Evolutionary conservation across 2,329 filamentous ascomycete species (phyloP), one percentile per base, ranked within the genome.

Genomic region (Coniella vitis): DNA sequence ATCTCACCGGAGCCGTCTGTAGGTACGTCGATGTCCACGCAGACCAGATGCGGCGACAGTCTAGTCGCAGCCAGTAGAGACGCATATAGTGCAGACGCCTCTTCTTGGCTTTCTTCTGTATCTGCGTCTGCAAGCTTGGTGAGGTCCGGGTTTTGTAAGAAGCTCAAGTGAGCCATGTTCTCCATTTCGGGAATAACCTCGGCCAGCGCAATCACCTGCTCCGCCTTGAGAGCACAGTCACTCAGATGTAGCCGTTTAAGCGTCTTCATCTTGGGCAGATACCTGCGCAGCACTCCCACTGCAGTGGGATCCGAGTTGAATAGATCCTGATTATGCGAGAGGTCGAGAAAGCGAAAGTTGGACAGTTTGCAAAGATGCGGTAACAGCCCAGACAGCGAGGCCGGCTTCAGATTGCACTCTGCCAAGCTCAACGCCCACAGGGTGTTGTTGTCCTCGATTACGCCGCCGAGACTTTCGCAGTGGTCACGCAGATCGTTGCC

Each of bases 41-140:
- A 91, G 25, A 97, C 83, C 29, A 98, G 77, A 13, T 85, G 87
- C 44, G 81, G 79, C 1, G 90, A 95, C 0, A 96, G 79, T 46
- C 90, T 82, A 1, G 89, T 85, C 0, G 91, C 91, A 4, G 90
- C 87, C 69, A 95, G 84, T 17, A 97, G 75, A 2, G 90, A 95
- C 1, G 93, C 90, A 63, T 95, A 97, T 7, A 97, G 69, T 1
- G 93, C 93, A 58, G 88, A 95, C 1, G 93, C 91, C 66, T 97
- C 91, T 67, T 97, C 91, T 64, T 96, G 89, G 1, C 75, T 77
- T 49, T 83, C 83, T 58, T 93, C 88, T 5, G 87, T 87, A 44
- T 76, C 86, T 0, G 89, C 86, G 52, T 81, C 78, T 4, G 89
- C 84, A 20, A 95, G 75, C 40, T 77, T 78, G 19, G 78, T 72